Evolutionary conservation across 2,329 filamentous ascomycete species (phyloP), one percentile per base, ranked within the genome.

Genomic region (Diplocarpon mali): DNA sequence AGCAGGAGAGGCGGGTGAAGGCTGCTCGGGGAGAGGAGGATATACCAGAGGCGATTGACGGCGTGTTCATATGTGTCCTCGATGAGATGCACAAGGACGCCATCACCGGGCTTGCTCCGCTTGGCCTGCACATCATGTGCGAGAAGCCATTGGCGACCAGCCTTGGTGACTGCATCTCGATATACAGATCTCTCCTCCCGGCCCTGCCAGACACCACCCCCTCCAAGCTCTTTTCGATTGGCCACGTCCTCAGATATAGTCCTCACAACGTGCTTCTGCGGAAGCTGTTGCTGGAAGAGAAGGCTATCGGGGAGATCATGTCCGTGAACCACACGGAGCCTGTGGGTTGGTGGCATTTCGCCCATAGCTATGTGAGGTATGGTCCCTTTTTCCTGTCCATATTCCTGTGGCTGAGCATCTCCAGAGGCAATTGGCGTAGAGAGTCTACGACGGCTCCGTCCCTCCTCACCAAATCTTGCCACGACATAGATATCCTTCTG

Each of bases 261-360:
- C 89, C 89, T 9, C 89, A 95, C 64, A 96, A 96, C 61, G 83
- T 87, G 64, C 67, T 90, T 45, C 71, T 98, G 24, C 78, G 88
- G 40, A 80, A 83, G 59, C 67, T 96, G 13, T 70, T 96, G 5
- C 72, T 88, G 1, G 73, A 83, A 52, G 78, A 93, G 42, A 72
- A 73, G 11, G 76, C 80, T 11, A 82, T 98, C 58, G 92, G 92
- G 6, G 84, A 95, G 44, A 70, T 95, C 27, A 69, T 93, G 42
- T 90, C 84, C 32, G 72, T 95, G 32, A 85, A 93, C 51, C 92
- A 96, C 64, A 92, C 86, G 0, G 92, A 96, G 63, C 92, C 92
- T 0, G 82, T 98, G 0, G 92, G 92, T 1, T 94, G 84, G 80
- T 96, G 88, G 86, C 92, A 96, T 62, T 96, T 93, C 61, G 73